phyloP scores from a whole-genome alignment of 176 grass and related monocot species.

The Oryza punctata region DNA sequence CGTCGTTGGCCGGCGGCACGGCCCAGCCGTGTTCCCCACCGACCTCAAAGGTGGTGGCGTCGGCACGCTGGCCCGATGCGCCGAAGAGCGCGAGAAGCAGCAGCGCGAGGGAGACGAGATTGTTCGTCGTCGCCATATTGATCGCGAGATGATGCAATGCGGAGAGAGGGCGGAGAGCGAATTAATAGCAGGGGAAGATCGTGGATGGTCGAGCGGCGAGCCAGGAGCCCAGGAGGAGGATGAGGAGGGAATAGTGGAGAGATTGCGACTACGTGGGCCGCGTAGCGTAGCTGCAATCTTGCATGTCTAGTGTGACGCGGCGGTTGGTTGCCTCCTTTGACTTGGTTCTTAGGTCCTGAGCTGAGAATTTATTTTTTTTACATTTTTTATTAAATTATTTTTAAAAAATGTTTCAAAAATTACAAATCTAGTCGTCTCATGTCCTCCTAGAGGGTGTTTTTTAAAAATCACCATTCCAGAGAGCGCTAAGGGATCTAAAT shows the following conservation, averaged over 20 bases:
- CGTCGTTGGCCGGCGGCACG: slow-evolving; percentile 42
- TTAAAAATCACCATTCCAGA: too few species aligned
- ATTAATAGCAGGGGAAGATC: slow-evolving; percentile 28
- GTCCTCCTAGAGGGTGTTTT: too few species aligned
- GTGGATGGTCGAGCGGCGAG: neutral
- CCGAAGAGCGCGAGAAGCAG: slow-evolving; percentile 29
- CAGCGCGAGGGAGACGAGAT: neutral
- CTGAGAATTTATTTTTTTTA: too few species aligned
- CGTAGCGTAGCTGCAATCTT: neutral
- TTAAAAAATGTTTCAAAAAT: too few species aligned
- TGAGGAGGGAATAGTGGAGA: slow-evolving; percentile 38
- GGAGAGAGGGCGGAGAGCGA: neutral
- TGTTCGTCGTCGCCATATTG: neutral
- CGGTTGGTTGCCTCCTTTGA: neutral
- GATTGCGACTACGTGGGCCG: slow-evolving; percentile 21
- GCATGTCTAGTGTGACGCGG: neutral
- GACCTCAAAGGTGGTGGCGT: slow-evolving; percentile 61
- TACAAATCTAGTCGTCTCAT: too few species aligned
- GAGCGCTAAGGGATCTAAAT: too few species aligned
- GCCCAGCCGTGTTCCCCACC: slow-evolving; percentile 70
- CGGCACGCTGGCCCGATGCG: neutral
- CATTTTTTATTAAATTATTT: too few species aligned
- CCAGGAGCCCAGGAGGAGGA: neutral
- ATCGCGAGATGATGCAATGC: neutral
- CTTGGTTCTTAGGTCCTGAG: too few species aligned